Conservation (phyloP, 1,284 basidiomycete species). For the Boletus sp. region DNA sequence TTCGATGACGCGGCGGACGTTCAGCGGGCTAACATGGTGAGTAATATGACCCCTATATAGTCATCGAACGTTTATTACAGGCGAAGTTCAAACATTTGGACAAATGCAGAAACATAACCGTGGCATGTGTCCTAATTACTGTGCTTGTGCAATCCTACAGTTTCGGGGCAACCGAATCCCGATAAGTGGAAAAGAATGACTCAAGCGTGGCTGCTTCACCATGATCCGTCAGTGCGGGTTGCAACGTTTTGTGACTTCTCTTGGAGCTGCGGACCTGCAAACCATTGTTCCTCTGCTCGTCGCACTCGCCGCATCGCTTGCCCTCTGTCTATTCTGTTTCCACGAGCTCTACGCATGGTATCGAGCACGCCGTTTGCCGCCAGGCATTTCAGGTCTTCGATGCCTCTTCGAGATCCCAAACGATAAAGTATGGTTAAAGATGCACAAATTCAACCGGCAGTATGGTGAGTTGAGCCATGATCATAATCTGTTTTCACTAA, state of each 20-base stretch:
- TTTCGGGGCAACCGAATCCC: not conserved
- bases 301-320: not conserved
- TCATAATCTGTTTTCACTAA: not conserved
- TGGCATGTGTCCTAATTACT: not conserved
- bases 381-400: constrained; percentile 22
- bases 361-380: constrained; percentile 17
- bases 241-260: not conserved
- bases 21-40: no score
- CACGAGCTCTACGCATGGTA: constrained; percentile 13
- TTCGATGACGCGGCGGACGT: no score
- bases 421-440: constrained; percentile 15
- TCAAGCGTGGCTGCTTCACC: not conserved
- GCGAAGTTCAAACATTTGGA: no score
- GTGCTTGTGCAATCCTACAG: not conserved
- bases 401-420: constrained; percentile 18
- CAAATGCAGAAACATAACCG: not conserved
- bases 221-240: constrained; percentile 1
- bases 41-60: no score
- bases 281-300: not conserved
- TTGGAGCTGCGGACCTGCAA: not conserved
- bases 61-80: no score
- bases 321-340: constrained; percentile 9
- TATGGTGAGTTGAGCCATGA: constrained; percentile 15
- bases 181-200: not conserved
- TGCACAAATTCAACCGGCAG: constrained; percentile 17